Evolutionary conservation across 2,329 filamentous ascomycete species (phyloP), one percentile per base, ranked within the genome.

Genomic region (Ophiosphaerella korrae): DNA sequence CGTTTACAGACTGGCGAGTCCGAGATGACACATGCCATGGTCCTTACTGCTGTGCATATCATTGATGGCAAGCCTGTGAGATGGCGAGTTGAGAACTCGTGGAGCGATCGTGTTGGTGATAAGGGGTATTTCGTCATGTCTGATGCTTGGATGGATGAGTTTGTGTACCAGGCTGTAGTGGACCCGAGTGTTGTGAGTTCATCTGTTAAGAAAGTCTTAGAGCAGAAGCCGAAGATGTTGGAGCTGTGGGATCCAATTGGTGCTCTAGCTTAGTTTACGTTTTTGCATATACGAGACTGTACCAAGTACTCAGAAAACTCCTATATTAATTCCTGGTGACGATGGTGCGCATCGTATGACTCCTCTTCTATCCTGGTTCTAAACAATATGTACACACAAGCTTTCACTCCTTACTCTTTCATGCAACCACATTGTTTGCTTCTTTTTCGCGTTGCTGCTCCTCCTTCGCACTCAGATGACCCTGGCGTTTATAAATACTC

Each of bases 1-100:
- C 79, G 91, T 3, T 77, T 96, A 39, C 78, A 83, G 63, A 87
- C 87, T 0, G 86, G 89, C 9, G 91, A 95, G 75, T 88, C 84
- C 46, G 81, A 84, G 43, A 95, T 96, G 91, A 96, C 91, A 1
- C 92, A 96, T 66, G 92, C 92, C 4, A 96, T 96, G 92, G 90
- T 95, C 0, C 75, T 96, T 55, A 96, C 90, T 2, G 92, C 85
- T 1, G 92, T 96, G 39, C 91, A 96, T 67, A 72, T 95, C 2
- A 87, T 82, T 24, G 75, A 84, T 52, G 86, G 84, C 1, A 82
- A 84, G 72, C 80, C 85, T 2, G 83, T 91, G 1, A 78, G 91
- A 38, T 96, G 92, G 92, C 80, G 90, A 46, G 90, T 96, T 6
- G 88, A 96, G 80, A 96, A 96, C 70, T 88, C 84, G 48, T 96